Percentiles rank a stretch among this genome's conserved stretches.
These are phyloP conservation scores for Elongisporangium undulatum DNA, from an alignment of 352 stramenopile genomes.

Conservation along the genomic window DNA sequence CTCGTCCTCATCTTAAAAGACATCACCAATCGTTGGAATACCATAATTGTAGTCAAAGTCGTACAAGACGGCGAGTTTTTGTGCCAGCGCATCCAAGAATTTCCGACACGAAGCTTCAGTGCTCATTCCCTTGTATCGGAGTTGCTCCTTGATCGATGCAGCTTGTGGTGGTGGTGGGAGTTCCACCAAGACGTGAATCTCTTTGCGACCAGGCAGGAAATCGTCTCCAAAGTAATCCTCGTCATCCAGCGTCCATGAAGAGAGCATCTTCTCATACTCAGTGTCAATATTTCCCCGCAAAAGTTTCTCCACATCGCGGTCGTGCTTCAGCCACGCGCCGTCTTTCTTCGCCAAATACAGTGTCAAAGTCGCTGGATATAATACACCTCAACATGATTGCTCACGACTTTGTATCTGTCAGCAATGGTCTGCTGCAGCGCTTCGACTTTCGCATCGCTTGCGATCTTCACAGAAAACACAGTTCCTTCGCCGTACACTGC, in stretches of 20 bases:
- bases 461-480: slow-evolving; percentile 17
- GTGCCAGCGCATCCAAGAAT: slow-evolving; percentile 17
- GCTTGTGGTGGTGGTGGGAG: slow-evolving; percentile 3
- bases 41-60: slow-evolving; percentile 12
- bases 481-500: slow-evolving; percentile 20
- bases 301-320: slow-evolving; percentile 3
- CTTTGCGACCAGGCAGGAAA: too few relatives aligned
- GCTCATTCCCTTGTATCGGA: slow-evolving; percentile 17
- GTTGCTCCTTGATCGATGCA: slow-evolving; percentile 13
- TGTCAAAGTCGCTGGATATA: background rate
- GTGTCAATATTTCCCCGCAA: background rate
- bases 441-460: slow-evolving; percentile 11
- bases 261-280: too few relatives aligned
- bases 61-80: slow-evolving; percentile 6
- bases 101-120: slow-evolving; percentile 10
- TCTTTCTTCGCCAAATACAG: too few relatives aligned
- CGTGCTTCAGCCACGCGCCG: slow-evolving; percentile 8
- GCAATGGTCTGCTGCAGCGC: slow-evolving; percentile 15
- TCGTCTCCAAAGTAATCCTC: too few relatives aligned
- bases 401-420: background rate
- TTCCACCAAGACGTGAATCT: slow-evolving; percentile 1
- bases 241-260: too few relatives aligned
- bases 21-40: slow-evolving; percentile 13
- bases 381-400: slow-evolving; percentile 10
- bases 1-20: too few relatives aligned